Evolutionary conservation across 495 filamentous ascomycete species (phyloP).

Genomic region (Penicillium turbatum): DNA sequence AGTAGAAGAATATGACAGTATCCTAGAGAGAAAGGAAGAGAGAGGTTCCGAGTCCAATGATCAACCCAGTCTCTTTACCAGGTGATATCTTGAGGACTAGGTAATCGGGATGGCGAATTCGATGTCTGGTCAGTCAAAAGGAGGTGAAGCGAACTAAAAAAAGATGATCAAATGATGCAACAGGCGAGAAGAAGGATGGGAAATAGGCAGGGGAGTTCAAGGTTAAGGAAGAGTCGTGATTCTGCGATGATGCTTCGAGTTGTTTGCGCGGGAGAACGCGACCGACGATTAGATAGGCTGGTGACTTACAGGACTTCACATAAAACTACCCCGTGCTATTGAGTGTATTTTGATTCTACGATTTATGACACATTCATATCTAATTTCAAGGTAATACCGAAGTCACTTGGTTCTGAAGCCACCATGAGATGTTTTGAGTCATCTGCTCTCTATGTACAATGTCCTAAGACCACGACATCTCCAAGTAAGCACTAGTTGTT

Average conservation of each 20-base stretch:
- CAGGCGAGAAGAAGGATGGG: background rate
- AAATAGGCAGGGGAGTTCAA: constrained; percentile 1
- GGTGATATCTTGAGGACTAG: background rate
- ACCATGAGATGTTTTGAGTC: too few species aligned
- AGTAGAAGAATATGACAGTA: background rate
- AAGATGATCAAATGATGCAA: background rate
- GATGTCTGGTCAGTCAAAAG: background rate
- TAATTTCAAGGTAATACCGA: too few species aligned
- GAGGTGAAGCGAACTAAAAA: background rate
- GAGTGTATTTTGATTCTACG: too few species aligned
- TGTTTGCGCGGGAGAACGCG: constrained; percentile 31
- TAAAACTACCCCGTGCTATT: too few species aligned
- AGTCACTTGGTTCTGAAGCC: too few species aligned
- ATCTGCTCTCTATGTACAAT: too few species aligned
- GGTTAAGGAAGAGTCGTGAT: constrained; percentile 11
- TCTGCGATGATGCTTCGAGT: constrained; percentile 31
- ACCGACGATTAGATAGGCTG: constrained; percentile 26
- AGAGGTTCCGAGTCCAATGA: constrained; percentile 11
- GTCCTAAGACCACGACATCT: too few species aligned
- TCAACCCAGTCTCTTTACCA: background rate
- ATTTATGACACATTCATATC: too few species aligned
- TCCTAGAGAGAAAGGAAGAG: background rate
- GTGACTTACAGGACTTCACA: too few species aligned
- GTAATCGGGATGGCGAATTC: background rate
- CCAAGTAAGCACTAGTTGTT: too few species aligned